Evolutionary conservation across 78 protist genomes (phyloP), one percentile per base, ranked within the genome.

Genomic region (Dictyostelium brefeldianum): DNA sequence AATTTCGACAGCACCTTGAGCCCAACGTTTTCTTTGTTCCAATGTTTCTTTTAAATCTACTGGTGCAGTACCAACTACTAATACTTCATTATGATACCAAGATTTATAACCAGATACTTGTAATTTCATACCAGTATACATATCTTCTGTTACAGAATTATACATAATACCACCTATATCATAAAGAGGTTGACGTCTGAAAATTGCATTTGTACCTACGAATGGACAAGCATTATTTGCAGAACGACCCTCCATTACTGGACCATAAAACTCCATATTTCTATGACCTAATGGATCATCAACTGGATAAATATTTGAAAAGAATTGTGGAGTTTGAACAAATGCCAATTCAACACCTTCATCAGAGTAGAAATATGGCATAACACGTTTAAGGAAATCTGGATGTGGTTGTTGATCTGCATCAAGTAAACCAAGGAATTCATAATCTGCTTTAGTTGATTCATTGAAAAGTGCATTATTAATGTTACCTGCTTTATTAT

Each of bases 21-120:
- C 93, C 93, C 93, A 87, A 87, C 93, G 93, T 80, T 87, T 87
- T 57, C 93, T 64, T 87, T 87, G 93, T 77, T 87, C 93, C 29
- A 87, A 29, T 3, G 93, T 87, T 77, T 87, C 93, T 50, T 87
- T 87, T n/a, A 87, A 67, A 87, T 87, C 93, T 0, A 87, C 93
- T 77, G 93, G 93, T 65, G 93, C 93, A 14, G 93, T 87, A 87
- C 93, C 93, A 29, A 87, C 93, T 15, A 87, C 93, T 1, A 87
- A 48, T 0, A 87, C 93, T 51, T 87, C 93, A 64, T 87, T 87
- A 46, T 87, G 93, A 65, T 87, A 87, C 93, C 93, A 87, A 46
- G 93, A 87, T 80, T 87, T 87, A 46, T 77, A 87, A 51, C 93
- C 93, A 59, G 79, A 46, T 2, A 77, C 93, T 77, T 87, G 93